Evolutionary conservation across 148 eudicot genomes (phyloP).

Genomic region (Tetragonia tetragonoides): DNA sequence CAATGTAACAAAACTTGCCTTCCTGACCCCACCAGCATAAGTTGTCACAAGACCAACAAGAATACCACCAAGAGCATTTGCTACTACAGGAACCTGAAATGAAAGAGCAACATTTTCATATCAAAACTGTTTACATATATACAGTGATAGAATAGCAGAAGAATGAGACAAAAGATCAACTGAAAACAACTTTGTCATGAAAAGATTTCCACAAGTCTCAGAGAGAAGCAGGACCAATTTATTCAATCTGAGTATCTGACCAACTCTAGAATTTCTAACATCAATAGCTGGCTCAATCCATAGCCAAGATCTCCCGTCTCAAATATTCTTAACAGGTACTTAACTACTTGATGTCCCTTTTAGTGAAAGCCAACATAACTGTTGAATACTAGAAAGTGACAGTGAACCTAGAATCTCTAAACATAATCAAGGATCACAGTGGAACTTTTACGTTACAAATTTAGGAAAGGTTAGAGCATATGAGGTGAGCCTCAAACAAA

Average conservation of each 20-base stretch:
- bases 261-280: not conserved
- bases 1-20: constrained; percentile 47
- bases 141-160: constrained; percentile 1
- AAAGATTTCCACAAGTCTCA: not conserved
- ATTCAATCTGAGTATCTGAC: not conserved
- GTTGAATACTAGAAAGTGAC: not conserved
- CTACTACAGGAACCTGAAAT: constrained; percentile 74
- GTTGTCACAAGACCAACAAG: constrained; percentile 96
- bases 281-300: not conserved
- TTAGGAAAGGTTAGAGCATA: not conserved
- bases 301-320: not conserved
- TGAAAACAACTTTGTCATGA: not conserved
- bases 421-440: not conserved
- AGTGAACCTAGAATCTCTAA: not conserved
- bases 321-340: not conserved
- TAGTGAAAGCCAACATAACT: too few relatives aligned
- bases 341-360: not conserved
- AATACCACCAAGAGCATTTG: constrained; percentile 94
- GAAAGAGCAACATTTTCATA: not conserved
- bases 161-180: not conserved
- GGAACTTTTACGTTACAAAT: not conserved
- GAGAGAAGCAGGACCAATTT: not conserved
- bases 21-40: constrained; percentile 91
- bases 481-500: not conserved
- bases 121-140: not conserved